phyloP scores from a whole-genome alignment of 352 stramenopile species.

The Globisporangium okanoganense region DNA sequence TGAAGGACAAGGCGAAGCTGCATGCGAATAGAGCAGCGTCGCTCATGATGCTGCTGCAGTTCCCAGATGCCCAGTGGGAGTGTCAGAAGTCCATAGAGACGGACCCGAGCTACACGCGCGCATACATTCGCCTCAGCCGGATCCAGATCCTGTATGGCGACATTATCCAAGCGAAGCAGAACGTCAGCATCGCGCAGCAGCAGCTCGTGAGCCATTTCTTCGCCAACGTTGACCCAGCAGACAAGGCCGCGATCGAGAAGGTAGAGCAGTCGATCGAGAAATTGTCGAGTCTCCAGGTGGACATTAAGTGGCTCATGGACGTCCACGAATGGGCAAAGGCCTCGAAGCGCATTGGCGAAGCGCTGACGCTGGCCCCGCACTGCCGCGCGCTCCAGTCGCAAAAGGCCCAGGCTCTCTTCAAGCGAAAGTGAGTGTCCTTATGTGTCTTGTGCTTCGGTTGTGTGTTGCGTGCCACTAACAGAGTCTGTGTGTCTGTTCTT shows the following conservation, averaged over 20 bases:
- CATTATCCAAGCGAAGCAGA: constrained; percentile 44
- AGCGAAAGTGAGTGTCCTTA: constrained; percentile 49
- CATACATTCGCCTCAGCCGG: constrained; percentile 64
- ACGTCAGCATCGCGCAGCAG: constrained; percentile 38
- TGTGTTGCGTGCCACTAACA: constrained; percentile 1
- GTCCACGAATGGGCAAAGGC: constrained; percentile 41
- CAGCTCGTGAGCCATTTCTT: constrained; percentile 28
- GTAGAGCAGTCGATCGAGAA: constrained; percentile 50
- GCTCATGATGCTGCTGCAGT: constrained; percentile 77
- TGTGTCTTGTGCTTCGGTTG: background rate
- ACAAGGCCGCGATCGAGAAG: constrained; percentile 45
- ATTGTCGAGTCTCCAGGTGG: constrained; percentile 34
- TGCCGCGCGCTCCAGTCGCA: constrained; percentile 54
- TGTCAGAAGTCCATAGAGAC: constrained; percentile 55
- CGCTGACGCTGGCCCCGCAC: constrained; percentile 46
- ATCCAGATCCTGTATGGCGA: constrained; percentile 73
- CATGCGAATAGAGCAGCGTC: constrained; percentile 75
- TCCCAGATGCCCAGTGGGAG: constrained; percentile 67
- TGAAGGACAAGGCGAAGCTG: constrained; percentile 77
- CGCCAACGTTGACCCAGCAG: constrained; percentile 25
- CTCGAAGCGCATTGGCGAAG: constrained; percentile 42
- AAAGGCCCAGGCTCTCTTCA: constrained; percentile 58
- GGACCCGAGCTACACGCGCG: constrained; percentile 66
- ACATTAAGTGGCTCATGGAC: constrained; percentile 64
- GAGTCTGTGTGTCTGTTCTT: constrained; percentile 1